Percentiles rank a stretch among this genome's conserved stretches.
phyloP scores from a whole-genome alignment of 2,329 filamentous ascomycete genomes.

The Fusarium tricinctum region DNA sequence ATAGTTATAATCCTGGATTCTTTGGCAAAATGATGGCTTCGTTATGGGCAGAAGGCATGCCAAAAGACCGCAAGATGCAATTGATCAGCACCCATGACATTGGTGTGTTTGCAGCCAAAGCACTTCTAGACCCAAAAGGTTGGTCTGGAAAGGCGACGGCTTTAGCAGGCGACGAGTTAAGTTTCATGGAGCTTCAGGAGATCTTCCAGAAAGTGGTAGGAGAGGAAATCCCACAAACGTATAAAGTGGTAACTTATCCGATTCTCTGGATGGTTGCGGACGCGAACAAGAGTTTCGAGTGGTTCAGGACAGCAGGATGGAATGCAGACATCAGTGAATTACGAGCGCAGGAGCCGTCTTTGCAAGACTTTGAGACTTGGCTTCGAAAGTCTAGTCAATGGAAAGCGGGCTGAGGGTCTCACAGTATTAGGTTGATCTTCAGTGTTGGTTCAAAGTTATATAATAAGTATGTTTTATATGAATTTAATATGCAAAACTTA shows the following conservation, averaged over 20 bases:
- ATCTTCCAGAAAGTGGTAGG: slow-evolving; percentile 11
- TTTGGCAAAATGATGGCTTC: slow-evolving; percentile 50
- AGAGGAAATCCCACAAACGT: slow-evolving; percentile 20
- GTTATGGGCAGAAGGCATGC: slow-evolving; percentile 45
- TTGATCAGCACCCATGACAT: slow-evolving; percentile 49
- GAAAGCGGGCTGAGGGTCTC: not conserved
- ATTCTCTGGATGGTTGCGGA: slow-evolving; percentile 31
- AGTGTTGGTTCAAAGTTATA: too few relatives aligned
- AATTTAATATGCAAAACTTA: too few relatives aligned
- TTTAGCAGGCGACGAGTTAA: slow-evolving; percentile 24
- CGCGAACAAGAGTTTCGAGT: slow-evolving; percentile 33
- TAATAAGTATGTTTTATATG: too few relatives aligned
- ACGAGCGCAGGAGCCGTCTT: not conserved
- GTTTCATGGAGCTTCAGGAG: slow-evolving; percentile 12
- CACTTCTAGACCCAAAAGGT: not conserved
- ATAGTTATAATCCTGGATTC: slow-evolving; percentile 44
- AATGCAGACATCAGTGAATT: slow-evolving; percentile 21
- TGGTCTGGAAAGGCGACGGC: slow-evolving; percentile 22
- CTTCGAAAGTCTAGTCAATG: slow-evolving; percentile 42
- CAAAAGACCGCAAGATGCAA: slow-evolving; percentile 44
- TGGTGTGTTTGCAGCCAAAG: slow-evolving; percentile 34
- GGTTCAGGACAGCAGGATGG: slow-evolving; percentile 34
- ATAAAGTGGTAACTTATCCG: slow-evolving; percentile 6
- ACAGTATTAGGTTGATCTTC: too few relatives aligned
- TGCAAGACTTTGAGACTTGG: slow-evolving; percentile 41